Evolutionary conservation across 2,329 filamentous ascomycete genomes (phyloP), one percentile per base, ranked within the genome.

Genomic region (Sporothrix variecibatus): DNA sequence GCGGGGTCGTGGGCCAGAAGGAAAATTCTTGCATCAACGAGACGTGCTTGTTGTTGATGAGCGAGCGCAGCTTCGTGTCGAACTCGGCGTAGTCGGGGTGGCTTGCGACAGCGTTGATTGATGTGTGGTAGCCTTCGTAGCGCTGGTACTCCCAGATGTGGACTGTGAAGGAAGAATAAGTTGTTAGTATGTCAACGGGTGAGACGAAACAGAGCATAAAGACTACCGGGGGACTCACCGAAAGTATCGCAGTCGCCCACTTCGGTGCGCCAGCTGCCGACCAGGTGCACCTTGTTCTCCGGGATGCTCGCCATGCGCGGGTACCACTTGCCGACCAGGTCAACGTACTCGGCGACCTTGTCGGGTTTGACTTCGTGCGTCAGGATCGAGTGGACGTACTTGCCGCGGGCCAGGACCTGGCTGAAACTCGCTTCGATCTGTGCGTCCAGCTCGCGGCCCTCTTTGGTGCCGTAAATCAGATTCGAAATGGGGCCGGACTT

Each of bases 61-160:
- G 86, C n/a, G 86, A 87, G 83, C 94, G 95, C 71, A 99, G 91
- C 84, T 95, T 93, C 76, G 85, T 86, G 81, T 97, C 94, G 81
- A 98, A 98, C 11, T 89, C 92, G 78, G 91, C 85, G 82, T 94
- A 98, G 23, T 94, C 94, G 76, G 94, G 93, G 79, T 97, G 94
- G 78, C 88, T 85, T 75, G 93, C 90, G 78, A 98, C 97, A 78
- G 88, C 90, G 85, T 98, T 89, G 65, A 97, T 88, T 26, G 96
- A 98, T 75, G 92, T 91, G 83, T 99, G 96, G 83, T 98, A 98
- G 75, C 96, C 96, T 79, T 95, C 89, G 84, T 98, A 99, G 79
- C 95, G 92, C 84, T 98, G 95, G 83, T 99, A 99, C 83, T 99
- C 96, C 96, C 96, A 99, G 80, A 99, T 99, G 82, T 99, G 96